Percentiles rank a stretch among this genome's conserved stretches.
Conservation (phyloP, 1,284 basidiomycete genomes). For the Cryptococcus sp. region DNA sequence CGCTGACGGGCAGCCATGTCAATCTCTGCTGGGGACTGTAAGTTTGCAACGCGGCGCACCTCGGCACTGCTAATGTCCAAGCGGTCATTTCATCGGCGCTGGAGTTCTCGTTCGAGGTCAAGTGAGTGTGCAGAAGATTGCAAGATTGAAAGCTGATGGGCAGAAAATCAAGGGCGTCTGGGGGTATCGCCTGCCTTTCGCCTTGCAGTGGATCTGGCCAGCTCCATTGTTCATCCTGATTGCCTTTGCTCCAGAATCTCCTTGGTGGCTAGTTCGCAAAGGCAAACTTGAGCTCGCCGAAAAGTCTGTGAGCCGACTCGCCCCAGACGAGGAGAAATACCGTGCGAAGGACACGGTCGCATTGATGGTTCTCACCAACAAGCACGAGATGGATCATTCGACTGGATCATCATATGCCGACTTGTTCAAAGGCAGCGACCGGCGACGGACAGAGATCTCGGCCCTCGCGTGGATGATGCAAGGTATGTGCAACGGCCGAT, state of each 20-base stretch:
- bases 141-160: constrained; percentile 43
- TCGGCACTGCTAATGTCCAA: too few relatives aligned
- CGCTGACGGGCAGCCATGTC: not conserved
- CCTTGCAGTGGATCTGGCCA: constrained; percentile 18
- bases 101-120: constrained; percentile 31
- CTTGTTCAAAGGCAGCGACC: constrained; percentile 45
- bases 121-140: constrained; percentile 18
- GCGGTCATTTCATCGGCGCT: constrained; percentile 24
- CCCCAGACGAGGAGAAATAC: constrained; percentile 2
- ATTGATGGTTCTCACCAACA: constrained; percentile 45
- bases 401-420: constrained; percentile 39
- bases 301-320: constrained; percentile 8
- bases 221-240: constrained; percentile 14
- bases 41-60: not conserved
- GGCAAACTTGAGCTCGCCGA: constrained; percentile 27
- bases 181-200: too few relatives aligned
- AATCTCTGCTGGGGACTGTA: too few relatives aligned
- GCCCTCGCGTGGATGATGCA: constrained; percentile 30
- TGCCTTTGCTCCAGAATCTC: constrained; percentile 31
- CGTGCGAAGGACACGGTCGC: constrained; percentile 33
- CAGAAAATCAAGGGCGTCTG: constrained; percentile 24
- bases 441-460: constrained; percentile 46
- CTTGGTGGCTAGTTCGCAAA: constrained; percentile 31
- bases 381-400: constrained; percentile 19
- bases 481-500: too few relatives aligned